Base-by-base conservation (phyloP, 2,329 filamentous ascomycete species). In the Alternaria sp. region DNA sequence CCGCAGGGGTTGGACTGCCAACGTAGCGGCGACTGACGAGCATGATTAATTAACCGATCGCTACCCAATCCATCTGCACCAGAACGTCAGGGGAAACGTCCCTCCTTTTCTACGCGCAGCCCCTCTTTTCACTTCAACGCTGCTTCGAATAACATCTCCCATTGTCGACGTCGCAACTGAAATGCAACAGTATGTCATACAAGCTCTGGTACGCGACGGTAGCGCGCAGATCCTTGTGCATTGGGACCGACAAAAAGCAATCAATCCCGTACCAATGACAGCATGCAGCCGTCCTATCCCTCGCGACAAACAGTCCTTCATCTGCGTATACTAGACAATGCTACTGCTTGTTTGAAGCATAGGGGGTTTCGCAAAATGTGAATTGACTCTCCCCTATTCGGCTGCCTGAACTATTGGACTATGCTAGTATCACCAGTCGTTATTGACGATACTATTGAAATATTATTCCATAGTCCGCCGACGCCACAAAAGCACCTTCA, bases 1-100 rank as follows among this genome's bases (percentile, higher is more conserved):
- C 7, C 40, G 19, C 61, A 64, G 61, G 61, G 58, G 58, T 64
- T 54, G 36, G 28, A 45, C 25, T 32, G 43, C 32, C 49, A 46
- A 59, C 45, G 60, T 54, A 52, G 55, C 50, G 28, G 56, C 56
- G 44, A 51, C 43, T 45, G 56, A 23, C 52, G 32, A 59, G 50
- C 49, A 58, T 50, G 56, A 62, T 52, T 62, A 54, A 55, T 59
- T 55, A 62, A 59, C 56, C 60, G 60, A 62, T 36, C 12, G 60
- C 44, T 43, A 50, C 56, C 60, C 56, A 62, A 59, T 62, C 49
- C 44, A 55, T 45, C 32, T n/a, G 26, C 21, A 28, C 47, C 30
- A 13, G 43, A 44, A 36, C 56, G 15, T 55, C 44, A 51, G 55
- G 54, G 54, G 49, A 43, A 19, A 23, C 44, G 3, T 6, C 36